Base-by-base conservation (phyloP, 805 yeast species). In the Starmera dryadoides region DNA sequence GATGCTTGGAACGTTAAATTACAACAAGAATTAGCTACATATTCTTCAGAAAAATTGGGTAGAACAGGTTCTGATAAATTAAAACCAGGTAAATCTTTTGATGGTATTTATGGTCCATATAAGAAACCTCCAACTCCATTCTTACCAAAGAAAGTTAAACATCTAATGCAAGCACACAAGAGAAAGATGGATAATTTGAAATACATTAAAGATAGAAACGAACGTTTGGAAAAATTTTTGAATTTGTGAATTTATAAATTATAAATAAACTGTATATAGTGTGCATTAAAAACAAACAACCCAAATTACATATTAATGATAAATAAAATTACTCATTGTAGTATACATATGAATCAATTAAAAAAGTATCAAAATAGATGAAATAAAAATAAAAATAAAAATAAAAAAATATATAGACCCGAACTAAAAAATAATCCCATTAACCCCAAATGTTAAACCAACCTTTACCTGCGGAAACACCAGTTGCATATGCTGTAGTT, bases 81-180 rank as follows among this genome's bases (percentile, higher is more conserved):
- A 36, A 83, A 79, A 53, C 88, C 91, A 12, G 71, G 79, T 31
- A 73, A 69, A 25, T 83, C 88, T 1, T 86, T 81, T 53, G 87
- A 73, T 33, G 97, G 97, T 39, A 63, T 53, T 4, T 58, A 72
- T 35, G 81, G 79, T 14, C 74, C 77, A 14, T 70, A 72, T 45
- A 71, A 71, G 21, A 80, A 77, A 31, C 71, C 74, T n/a, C 75
- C 86, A 8, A 69, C 71, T 60, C 81, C 85, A 17, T 84, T 77
- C 50, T 66, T 81, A n/a, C 75, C 86, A 33, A 71, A 65, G 51
- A 60, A 56, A 29, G 50, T 73, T 17, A 62, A 62, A 42, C 65
- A 70, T 46, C 63, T 68, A 50, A 55, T 80, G 64, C 51, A 60
- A 34, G 76, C 75, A 49, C 59, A 62, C 41, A 70, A 66, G 58